These are phyloP conservation scores for Neoscytalidium dimidiatum DNA, from an alignment of 2,329 filamentous ascomycete genomes.

Conservation along the genomic window DNA sequence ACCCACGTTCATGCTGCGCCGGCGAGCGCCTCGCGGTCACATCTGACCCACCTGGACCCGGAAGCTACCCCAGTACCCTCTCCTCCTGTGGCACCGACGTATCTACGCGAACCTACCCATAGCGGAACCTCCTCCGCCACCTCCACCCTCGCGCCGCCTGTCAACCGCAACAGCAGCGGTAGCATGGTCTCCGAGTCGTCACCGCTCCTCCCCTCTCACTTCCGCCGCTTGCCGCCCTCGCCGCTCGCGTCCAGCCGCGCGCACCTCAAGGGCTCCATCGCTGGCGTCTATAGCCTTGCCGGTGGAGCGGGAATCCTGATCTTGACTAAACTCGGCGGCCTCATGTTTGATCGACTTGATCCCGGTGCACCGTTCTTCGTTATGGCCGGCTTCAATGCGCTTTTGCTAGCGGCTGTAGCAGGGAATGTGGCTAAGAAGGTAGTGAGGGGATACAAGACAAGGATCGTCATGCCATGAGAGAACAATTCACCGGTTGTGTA, in stretches of 20 bases:
- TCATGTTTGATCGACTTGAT: slow-evolving; percentile 75
- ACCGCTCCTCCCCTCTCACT: slow-evolving; percentile 20
- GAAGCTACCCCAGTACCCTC: slow-evolving; percentile 4
- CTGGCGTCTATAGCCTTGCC: slow-evolving; percentile 88
- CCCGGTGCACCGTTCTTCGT: slow-evolving; percentile 87
- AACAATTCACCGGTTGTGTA: too few relatives aligned
- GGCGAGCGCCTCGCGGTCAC: not conserved
- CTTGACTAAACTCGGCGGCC: slow-evolving; percentile 87
- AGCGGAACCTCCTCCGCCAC: slow-evolving; percentile 27
- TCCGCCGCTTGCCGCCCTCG: slow-evolving; percentile 7
- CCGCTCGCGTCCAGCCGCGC: slow-evolving; percentile 35
- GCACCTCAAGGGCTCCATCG: slow-evolving; percentile 88
- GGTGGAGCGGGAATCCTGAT: slow-evolving; percentile 88
- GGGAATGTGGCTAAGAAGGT: slow-evolving; percentile 21
- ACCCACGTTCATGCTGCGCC: not conserved
- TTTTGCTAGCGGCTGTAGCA: slow-evolving; percentile 59
- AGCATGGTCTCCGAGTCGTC: slow-evolving; percentile 15
- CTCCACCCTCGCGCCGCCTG: not conserved
- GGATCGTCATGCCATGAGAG: slow-evolving; percentile 6
- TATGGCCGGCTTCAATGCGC: slow-evolving; percentile 84
- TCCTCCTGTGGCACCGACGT: slow-evolving; percentile 35
- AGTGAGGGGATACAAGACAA: slow-evolving; percentile 1
- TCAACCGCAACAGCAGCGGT: slow-evolving; percentile 6
- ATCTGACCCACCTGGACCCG: slow-evolving; percentile 18
- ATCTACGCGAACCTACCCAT: slow-evolving; percentile 32